Base-by-base conservation (phyloP, 768 basidiomycete species). In the Termitomyces sp. region DNA sequence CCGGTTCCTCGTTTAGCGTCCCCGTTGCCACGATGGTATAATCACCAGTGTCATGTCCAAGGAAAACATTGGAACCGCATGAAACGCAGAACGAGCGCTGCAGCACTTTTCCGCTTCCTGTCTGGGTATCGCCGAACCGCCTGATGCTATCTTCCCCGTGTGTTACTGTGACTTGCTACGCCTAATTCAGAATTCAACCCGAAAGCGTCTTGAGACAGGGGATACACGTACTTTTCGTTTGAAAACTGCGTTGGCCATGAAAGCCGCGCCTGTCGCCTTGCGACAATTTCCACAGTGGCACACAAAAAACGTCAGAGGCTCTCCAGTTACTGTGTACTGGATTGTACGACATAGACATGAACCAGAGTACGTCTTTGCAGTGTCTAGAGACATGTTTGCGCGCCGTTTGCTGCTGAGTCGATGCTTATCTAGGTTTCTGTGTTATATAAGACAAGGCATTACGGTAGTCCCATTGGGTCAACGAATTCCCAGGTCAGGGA, bases 221-320 rank as follows among this genome's bases (percentile, higher is more conserved):
- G 24, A 6, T 1, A 51, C 13, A 41, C 70, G 33, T 51, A 78
- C 78, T 62, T 75, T 59, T 16, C 56, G 61, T 36, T 67, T 65
- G 60, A 75, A 77, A 56, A 75, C 73, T 6, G 65, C 65, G 47
- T 76, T 77, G 45, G 73, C 67, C 72, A 77, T 71, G 58, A 77
- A 77, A 18, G 74, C 74, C n/a, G 73, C 67, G 6, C 78, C 77
- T 18, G 72, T 75, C 20, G 73, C 69, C 64, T 77, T 77, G 65
- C 70, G 73, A 62, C 78, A 78, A 49, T 78, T 75, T n/a, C 55
- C 56, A 62, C 78, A 79, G 63, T 79, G 75, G 61, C 78, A 79
- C 1, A 77, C 69, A n/a, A 71, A 65, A 57, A 74, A 75, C 1
- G 70, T 67, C 54, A 75, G 41, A 3, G 76, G 78, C 34, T 74